Conservation (phyloP, 352 stramenopile species). For the Nothophytophthora sp. region DNA sequence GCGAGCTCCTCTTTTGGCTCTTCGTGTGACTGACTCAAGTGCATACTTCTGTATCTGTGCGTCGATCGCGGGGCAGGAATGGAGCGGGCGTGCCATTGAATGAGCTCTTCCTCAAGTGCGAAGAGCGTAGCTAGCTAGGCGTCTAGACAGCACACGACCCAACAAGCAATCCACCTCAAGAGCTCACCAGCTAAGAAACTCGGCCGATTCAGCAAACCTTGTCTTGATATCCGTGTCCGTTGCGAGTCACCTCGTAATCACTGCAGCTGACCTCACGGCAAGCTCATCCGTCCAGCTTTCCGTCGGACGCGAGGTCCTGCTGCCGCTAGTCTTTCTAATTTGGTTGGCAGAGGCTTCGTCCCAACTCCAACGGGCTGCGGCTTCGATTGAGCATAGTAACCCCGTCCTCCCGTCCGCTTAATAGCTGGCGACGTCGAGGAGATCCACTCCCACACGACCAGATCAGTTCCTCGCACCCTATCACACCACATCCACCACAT, state of each 20-base stretch:
- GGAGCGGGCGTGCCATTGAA: slow-evolving; percentile 60
- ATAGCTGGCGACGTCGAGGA: slow-evolving; percentile 40
- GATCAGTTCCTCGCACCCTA: slow-evolving; percentile 40
- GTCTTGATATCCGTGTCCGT: too few species aligned
- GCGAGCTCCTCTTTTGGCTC: neutral
- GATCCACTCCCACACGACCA: slow-evolving; percentile 67
- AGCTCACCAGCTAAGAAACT: too few species aligned
- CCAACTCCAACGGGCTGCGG: neutral
- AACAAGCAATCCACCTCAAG: too few species aligned
- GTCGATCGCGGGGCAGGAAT: too few species aligned
- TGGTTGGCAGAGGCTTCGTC: slow-evolving; percentile 1
- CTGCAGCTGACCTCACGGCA: too few species aligned
- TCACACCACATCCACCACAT: slow-evolving; percentile 9
- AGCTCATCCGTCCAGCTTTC: slow-evolving; percentile 12
- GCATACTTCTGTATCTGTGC: too few species aligned
- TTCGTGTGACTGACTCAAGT: slow-evolving; percentile 15
- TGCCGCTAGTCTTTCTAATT: neutral
- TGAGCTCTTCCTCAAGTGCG: too few species aligned
- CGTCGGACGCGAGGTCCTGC: slow-evolving; percentile 8
- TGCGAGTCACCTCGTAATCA: too few species aligned
- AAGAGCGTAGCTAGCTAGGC: too few species aligned
- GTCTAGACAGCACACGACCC: too few species aligned
- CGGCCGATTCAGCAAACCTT: too few species aligned
- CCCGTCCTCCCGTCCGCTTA: slow-evolving; percentile 12
- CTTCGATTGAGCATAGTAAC: slow-evolving; percentile 1